Percentiles rank a stretch among this genome's conserved stretches.
These are phyloP conservation scores for Aureobasidium namibiae DNA, from an alignment of 2,329 filamentous ascomycete species.

Conservation along the genomic window DNA sequence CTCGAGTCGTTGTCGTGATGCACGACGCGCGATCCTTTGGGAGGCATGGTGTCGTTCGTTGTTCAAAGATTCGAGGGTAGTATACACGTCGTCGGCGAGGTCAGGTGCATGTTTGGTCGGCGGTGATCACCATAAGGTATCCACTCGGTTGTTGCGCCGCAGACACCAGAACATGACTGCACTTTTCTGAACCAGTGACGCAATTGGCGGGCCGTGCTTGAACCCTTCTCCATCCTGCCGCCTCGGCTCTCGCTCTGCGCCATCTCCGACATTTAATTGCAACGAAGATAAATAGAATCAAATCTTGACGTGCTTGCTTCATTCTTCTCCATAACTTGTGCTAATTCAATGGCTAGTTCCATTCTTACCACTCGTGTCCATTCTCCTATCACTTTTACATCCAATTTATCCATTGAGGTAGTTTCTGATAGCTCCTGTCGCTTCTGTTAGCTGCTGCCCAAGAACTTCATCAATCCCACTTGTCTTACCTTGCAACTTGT, in stretches of 20 bases:
- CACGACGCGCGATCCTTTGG: slow-evolving; percentile 12
- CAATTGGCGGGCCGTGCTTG: background rate
- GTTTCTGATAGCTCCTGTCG: slow-evolving; percentile 24
- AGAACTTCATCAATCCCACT: no score
- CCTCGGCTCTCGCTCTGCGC: background rate
- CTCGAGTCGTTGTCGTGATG: slow-evolving; percentile 13
- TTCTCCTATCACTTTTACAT: background rate
- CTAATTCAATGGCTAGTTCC: background rate
- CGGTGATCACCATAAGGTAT: background rate
- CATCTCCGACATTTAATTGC: background rate
- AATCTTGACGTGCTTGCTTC: background rate
- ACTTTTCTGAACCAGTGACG: background rate
- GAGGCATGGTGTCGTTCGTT: background rate
- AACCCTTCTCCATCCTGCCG: background rate
- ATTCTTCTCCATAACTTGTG: background rate
- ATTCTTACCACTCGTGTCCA: background rate
- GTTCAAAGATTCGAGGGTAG: background rate
- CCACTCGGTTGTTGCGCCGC: background rate
- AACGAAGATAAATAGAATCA: background rate
- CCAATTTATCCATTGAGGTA: slow-evolving; percentile 25
- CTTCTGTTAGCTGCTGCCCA: background rate
- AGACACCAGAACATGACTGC: background rate
- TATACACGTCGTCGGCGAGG: background rate
- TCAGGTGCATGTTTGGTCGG: slow-evolving; percentile 5
- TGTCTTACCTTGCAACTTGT: slow-evolving; percentile 61